These are phyloP conservation scores for Trifolium subterraneum DNA, from an alignment of 306 rosid genomes.

Conservation along the genomic window DNA sequence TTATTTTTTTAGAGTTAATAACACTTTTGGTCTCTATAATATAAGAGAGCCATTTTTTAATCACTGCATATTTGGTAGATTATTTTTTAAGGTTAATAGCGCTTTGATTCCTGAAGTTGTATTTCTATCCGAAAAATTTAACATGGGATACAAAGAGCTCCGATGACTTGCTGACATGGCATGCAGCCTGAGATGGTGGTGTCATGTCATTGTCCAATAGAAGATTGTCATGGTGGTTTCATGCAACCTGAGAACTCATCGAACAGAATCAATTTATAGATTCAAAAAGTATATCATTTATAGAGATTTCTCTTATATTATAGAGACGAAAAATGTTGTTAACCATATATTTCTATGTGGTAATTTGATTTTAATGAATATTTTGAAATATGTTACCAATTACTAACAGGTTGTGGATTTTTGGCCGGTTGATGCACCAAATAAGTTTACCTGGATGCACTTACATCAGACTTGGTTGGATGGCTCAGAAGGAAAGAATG, in stretches of 20 bases:
- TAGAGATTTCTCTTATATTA: not conserved
- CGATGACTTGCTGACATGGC: not conserved
- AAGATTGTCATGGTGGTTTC: too few species aligned
- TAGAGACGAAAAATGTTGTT: not conserved
- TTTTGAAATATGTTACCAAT: slow-evolving; percentile 18
- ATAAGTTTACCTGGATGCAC: slow-evolving; percentile 65
- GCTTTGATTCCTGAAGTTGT: too few species aligned
- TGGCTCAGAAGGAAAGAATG: slow-evolving; percentile 48
- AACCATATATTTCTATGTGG: not conserved
- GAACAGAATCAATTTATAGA: not conserved
- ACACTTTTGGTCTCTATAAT: not conserved
- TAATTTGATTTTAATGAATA: not conserved
- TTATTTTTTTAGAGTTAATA: not conserved
- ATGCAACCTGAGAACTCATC: too few species aligned
- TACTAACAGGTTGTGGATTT: slow-evolving; percentile 35
- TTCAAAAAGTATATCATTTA: not conserved
- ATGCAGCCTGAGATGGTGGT: not conserved
- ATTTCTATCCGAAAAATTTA: too few species aligned
- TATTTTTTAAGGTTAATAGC: too few species aligned
- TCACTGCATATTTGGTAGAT: not conserved
- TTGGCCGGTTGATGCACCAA: slow-evolving; percentile 53
- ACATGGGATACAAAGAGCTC: not conserved
- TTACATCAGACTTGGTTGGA: slow-evolving; percentile 80
- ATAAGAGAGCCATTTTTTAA: not conserved
- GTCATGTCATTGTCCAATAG: not conserved